Evolutionary conservation across 1,139 yeast species (phyloP).

Genomic region (Neolecta irregularis): DNA sequence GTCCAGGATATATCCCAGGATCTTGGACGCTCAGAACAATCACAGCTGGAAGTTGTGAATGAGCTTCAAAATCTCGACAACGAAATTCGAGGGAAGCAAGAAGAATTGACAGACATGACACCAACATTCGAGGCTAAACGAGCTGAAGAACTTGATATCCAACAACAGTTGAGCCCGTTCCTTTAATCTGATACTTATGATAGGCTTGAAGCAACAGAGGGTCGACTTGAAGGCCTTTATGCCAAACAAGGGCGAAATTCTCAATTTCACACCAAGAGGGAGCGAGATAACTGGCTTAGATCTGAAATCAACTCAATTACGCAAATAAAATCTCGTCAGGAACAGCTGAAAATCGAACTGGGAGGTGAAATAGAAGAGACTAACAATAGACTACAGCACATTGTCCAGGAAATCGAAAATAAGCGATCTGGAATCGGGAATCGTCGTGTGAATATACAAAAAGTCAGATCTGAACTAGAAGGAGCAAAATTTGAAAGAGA

Average conservation of each 20-base stretch:
- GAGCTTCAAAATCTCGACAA: constrained; percentile 19
- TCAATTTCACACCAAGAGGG: constrained; percentile 38
- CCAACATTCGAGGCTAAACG: constrained; percentile 34
- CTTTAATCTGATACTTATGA: not conserved
- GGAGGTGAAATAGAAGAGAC: constrained; percentile 23
- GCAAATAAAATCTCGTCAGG: constrained; percentile 21
- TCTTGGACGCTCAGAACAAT: constrained; percentile 12
- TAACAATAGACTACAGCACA: constrained; percentile 21
- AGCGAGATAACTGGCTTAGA: constrained; percentile 58
- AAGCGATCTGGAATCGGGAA: constrained; percentile 11
- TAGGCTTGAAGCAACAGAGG: constrained; percentile 27
- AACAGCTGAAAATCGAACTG: constrained; percentile 17
- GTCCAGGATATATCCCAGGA: constrained; percentile 12
- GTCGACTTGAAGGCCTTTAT: constrained; percentile 47
- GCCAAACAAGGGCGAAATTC: constrained; percentile 61
- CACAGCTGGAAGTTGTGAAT: constrained; percentile 7
- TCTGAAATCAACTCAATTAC: constrained; percentile 32
- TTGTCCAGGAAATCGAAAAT: constrained; percentile 6
- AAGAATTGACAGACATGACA: constrained; percentile 11
- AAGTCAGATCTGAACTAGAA: too few species aligned
- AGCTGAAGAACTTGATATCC: constrained; percentile 30
- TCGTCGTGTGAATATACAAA: too few species aligned
- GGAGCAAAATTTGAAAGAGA: constrained; percentile 16
- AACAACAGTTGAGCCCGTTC: constrained; percentile 24
- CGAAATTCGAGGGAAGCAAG: constrained; percentile 16